These are phyloP conservation scores for Ehretia macrophylla DNA, from an alignment of 257 asterid species.

Conservation along the genomic window DNA sequence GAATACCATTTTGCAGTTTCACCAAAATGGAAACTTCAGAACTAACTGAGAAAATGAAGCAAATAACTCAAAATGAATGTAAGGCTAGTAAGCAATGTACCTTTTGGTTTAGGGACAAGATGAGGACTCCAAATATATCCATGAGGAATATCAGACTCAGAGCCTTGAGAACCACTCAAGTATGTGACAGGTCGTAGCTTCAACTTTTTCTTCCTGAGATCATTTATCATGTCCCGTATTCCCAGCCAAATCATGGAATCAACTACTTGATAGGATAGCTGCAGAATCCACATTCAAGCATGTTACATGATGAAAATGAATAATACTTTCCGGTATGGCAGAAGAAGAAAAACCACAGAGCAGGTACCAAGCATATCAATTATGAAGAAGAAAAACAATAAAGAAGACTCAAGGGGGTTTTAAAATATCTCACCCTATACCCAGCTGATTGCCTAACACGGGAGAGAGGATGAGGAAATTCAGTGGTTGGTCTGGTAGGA, in stretches of 20 bases:
- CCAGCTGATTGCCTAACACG: constrained; percentile 97
- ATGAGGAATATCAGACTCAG: constrained; percentile 79
- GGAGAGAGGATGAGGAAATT: constrained; percentile 96
- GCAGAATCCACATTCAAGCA: constrained; percentile 37
- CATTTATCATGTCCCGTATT: constrained; percentile 92
- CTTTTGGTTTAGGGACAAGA: constrained; percentile 98
- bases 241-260: constrained; percentile 98
- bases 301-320: constrained; percentile 21
- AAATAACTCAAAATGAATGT: neutral
- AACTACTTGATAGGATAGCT: constrained; percentile 96
- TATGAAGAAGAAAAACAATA: constrained; percentile 6
- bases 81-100: constrained; percentile 21
- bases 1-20: no score
- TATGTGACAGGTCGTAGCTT: constrained; percentile 90
- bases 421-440: constrained; percentile 63
- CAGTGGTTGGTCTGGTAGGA: constrained; percentile 85
- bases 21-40: no score
- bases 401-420: constrained; percentile 8
- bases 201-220: constrained; percentile 81
- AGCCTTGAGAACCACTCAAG: constrained; percentile 85
- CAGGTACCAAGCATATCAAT: neutral
- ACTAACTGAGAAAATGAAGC: no score
- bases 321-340: neutral
- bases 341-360: neutral
- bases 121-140: constrained; percentile 99